These are phyloP conservation scores for Scleromitrula shiraiana DNA, from an alignment of 2,329 filamentous ascomycete species.

Conservation along the genomic window DNA sequence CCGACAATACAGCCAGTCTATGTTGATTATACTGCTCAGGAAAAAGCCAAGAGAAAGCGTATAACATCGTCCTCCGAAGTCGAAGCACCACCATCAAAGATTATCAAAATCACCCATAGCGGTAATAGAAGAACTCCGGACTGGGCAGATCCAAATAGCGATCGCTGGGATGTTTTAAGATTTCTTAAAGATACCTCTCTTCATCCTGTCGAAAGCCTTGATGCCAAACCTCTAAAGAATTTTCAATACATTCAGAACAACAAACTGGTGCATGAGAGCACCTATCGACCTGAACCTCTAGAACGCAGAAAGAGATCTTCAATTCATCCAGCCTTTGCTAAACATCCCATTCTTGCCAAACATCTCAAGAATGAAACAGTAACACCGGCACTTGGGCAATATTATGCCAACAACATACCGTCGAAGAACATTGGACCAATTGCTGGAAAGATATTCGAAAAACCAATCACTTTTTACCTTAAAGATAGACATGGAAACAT, in stretches of 20 bases:
- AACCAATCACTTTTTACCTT: neutral
- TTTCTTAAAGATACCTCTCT: slow-evolving; percentile 12
- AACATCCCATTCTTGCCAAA: slow-evolving; percentile 20
- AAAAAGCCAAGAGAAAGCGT: too few relatives aligned
- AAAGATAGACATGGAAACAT: neutral
- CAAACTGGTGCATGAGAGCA: neutral
- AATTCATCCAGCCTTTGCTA: neutral
- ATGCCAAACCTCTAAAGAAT: neutral
- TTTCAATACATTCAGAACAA: slow-evolving; percentile 2
- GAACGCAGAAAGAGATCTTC: too few relatives aligned
- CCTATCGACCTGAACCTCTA: slow-evolving; percentile 4
- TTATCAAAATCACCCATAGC: neutral
- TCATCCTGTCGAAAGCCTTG: neutral
- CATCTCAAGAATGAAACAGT: slow-evolving; percentile 20
- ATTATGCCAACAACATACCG: slow-evolving; percentile 18
- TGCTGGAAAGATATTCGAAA: slow-evolving; percentile 13
- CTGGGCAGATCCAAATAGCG: slow-evolving; percentile 19
- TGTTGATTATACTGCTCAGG: too few relatives aligned
- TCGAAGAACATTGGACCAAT: slow-evolving; percentile 14
- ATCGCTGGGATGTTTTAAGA: slow-evolving; percentile 16
- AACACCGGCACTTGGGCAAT: slow-evolving; percentile 1
- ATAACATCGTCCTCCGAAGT: too few relatives aligned
- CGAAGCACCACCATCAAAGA: neutral
- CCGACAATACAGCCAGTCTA: too few relatives aligned
- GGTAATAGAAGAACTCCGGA: neutral